Evolutionary conservation across 306 rosid genomes (phyloP).

Genomic region (Nissolia schottii): DNA sequence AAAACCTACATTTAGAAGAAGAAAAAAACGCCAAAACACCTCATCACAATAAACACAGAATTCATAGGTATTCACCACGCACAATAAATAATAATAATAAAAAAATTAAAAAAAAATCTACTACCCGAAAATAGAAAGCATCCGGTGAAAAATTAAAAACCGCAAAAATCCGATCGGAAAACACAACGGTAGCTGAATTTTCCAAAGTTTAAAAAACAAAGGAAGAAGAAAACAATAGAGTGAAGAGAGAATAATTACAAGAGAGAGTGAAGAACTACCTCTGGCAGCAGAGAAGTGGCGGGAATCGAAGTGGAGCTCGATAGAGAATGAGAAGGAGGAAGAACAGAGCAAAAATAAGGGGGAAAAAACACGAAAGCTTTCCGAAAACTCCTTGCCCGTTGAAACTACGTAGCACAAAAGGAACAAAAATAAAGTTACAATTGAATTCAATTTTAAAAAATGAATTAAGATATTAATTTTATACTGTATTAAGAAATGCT

Average conservation of each 20-base stretch:
- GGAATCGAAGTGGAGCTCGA: constrained; percentile 67
- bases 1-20: constrained; percentile 38
- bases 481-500: no score
- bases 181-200: constrained; percentile 27
- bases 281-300: constrained; percentile 55
- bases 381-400: no score
- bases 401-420: no score
- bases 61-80: neutral
- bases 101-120: neutral
- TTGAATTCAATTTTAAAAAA: no score
- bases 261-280: constrained; percentile 55
- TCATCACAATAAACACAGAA: neutral
- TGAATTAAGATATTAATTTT: no score
- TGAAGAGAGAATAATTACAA: no score
- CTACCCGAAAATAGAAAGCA: neutral
- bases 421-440: no score
- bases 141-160: neutral
- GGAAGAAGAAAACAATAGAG: neutral
- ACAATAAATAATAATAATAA: neutral
- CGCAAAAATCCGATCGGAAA: constrained; percentile 12
- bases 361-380: no score
- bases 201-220: neutral
- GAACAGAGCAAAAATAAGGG: neutral
- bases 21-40: neutral
- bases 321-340: neutral